Percentiles rank a stretch among this genome's conserved stretches.
phyloP scores from a whole-genome alignment of 139 green algal genomes.

The Axilococcus clingmanii region DNA sequence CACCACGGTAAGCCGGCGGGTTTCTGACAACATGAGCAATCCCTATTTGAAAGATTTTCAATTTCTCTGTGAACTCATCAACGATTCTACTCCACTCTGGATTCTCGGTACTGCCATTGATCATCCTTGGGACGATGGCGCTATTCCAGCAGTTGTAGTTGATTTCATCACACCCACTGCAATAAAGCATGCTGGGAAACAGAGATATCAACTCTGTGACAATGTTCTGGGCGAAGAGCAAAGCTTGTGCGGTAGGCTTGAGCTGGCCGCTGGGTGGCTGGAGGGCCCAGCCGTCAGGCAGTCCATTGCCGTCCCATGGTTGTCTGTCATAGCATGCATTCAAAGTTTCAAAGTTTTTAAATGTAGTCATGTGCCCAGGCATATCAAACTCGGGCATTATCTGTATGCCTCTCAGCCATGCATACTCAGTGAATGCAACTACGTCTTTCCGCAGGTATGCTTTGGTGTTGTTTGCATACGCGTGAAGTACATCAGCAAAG shows the following conservation, averaged over 20 bases:
- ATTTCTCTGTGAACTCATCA: not conserved
- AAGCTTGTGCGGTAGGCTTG: not conserved
- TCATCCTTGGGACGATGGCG: conserved; percentile 26
- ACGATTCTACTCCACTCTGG: not conserved
- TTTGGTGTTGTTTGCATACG: not conserved
- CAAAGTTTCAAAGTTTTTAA: conserved; percentile 30
- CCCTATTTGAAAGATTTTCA: conserved; percentile 1
- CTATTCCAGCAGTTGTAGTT: conserved; percentile 48
- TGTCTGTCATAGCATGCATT: conserved; percentile 28
- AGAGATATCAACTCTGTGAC: conserved; percentile 19
- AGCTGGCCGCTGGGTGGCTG: conserved; percentile 6
- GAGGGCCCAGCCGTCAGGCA: not conserved
- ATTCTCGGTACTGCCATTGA: conserved; percentile 31
- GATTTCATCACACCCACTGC: conserved; percentile 56
- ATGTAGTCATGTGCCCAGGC: conserved; percentile 43
- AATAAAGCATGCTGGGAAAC: conserved; percentile 45
- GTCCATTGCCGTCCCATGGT: not conserved
- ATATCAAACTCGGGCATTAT: conserved; percentile 52
- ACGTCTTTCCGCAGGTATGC: conserved; percentile 27
- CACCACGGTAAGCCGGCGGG: no score
- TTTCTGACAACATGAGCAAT: not conserved
- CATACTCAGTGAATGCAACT: conserved; percentile 32
- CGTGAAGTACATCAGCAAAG: conserved; percentile 14
- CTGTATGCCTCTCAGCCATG: conserved; percentile 31
- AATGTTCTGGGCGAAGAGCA: conserved; percentile 19